phyloP scores from a whole-genome alignment of 2,329 filamentous ascomycete species.

The Talaromyces sp. region DNA sequence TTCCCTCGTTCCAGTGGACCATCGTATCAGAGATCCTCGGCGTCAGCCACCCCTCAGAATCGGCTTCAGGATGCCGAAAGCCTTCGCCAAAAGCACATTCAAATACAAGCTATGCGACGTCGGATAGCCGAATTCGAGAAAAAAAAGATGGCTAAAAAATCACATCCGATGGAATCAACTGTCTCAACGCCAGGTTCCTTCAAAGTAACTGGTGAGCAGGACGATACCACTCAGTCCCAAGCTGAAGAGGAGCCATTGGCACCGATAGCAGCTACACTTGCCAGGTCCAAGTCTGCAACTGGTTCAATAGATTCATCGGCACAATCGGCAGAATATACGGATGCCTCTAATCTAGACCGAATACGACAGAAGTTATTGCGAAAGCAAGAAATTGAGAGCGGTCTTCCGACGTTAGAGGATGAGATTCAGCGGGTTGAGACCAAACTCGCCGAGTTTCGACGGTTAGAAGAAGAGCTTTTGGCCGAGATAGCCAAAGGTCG shows the following conservation, averaged over 20 bases:
- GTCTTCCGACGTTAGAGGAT: constrained; percentile 42
- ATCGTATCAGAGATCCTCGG: constrained; percentile 17
- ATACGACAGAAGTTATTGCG: constrained; percentile 37
- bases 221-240: constrained; percentile 7
- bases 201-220: constrained; percentile 8
- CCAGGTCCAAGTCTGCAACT: constrained; percentile 2
- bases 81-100: constrained; percentile 44
- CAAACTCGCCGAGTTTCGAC: constrained; percentile 26
- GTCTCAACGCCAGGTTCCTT: constrained; percentile 17
- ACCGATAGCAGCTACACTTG: not conserved
- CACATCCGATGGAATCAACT: constrained; percentile 29
- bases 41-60: constrained; percentile 33
- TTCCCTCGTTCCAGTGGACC: not conserved
- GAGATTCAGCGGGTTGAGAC: constrained; percentile 37
- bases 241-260: not conserved
- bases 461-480: constrained; percentile 37
- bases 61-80: constrained; percentile 37
- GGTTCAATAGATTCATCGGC: constrained; percentile 16
- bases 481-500: constrained; percentile 44
- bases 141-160: constrained; percentile 24
- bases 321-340: constrained; percentile 18
- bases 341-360: constrained; percentile 22
- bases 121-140: constrained; percentile 47
- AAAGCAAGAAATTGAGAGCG: constrained; percentile 47
- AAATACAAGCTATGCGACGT: constrained; percentile 44